phyloP scores from a whole-genome alignment of 23 red algal species.

The Gracilaria gracilis region DNA sequence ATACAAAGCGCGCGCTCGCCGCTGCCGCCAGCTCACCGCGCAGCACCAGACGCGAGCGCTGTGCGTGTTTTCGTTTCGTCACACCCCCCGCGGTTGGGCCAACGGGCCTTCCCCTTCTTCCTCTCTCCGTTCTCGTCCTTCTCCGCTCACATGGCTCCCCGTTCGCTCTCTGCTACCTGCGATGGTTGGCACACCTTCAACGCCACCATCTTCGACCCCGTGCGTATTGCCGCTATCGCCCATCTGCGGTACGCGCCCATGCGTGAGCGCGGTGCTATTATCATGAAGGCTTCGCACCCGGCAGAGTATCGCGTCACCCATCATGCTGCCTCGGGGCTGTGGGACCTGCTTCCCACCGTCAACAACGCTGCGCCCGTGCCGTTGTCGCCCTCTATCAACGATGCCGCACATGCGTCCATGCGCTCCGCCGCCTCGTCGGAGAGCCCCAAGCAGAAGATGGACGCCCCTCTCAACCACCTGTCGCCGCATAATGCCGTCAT shows the following conservation, averaged over 20 bases:
- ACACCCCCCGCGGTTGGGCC: no score
- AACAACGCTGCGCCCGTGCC: background rate
- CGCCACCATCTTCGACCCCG: slow-evolving; percentile 43
- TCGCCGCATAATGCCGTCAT: background rate
- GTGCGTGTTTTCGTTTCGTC: no score
- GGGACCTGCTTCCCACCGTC: slow-evolving; percentile 26
- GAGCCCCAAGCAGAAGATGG: background rate
- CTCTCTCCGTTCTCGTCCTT: background rate
- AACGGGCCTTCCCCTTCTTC: background rate
- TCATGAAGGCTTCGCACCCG: slow-evolving; percentile 10
- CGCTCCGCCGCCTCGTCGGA: slow-evolving; percentile 2
- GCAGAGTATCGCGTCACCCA: slow-evolving; percentile 29
- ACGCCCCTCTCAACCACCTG: background rate
- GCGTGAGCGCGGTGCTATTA: slow-evolving; percentile 30
- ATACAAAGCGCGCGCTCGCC: background rate
- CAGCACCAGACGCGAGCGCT: no score
- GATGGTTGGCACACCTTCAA: slow-evolving; percentile 41
- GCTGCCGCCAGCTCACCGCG: no score
- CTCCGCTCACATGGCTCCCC: slow-evolving; percentile 8
- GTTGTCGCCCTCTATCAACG: background rate
- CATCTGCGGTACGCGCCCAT: slow-evolving; percentile 32
- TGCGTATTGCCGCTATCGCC: slow-evolving; percentile 26
- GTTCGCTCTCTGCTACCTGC: slow-evolving; percentile 27
- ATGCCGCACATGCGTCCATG: background rate
- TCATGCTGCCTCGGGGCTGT: slow-evolving; percentile 18